Conservation (phyloP, 1,284 basidiomycete species). For the Trichosporon sp. region DNA sequence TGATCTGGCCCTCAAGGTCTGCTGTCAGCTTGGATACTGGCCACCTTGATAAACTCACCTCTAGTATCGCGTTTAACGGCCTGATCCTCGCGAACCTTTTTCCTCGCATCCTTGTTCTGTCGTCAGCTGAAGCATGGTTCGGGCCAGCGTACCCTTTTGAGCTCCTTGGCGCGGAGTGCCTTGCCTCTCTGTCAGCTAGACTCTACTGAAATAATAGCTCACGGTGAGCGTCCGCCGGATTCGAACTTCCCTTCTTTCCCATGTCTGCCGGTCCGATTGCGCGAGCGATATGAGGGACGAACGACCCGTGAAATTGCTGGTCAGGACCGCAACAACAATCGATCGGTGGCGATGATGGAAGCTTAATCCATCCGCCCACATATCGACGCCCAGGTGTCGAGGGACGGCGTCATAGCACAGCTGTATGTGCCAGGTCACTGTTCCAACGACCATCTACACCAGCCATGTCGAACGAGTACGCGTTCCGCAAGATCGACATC, state of each 20-base stretch:
- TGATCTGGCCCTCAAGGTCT: slow-evolving; percentile 55
- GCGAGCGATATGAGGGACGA: not conserved
- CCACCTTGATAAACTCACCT: slow-evolving; percentile 58
- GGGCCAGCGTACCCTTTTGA: slow-evolving; percentile 73
- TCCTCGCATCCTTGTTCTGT: slow-evolving; percentile 79
- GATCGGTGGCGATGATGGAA: not conserved
- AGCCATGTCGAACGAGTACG: slow-evolving; percentile 65
- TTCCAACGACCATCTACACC: slow-evolving; percentile 1
- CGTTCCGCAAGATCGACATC: slow-evolving; percentile 89
- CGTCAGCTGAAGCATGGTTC: not conserved
- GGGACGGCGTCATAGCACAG: slow-evolving; percentile 26
- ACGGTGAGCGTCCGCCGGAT: slow-evolving; percentile 85
- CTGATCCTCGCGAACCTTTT: slow-evolving; percentile 76
- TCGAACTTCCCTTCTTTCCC: slow-evolving; percentile 61
- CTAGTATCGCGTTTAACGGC: slow-evolving; percentile 84
- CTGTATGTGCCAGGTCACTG: slow-evolving; percentile 16
- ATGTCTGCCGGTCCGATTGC: slow-evolving; percentile 4
- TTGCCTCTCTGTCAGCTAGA: slow-evolving; percentile 64
- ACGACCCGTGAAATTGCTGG: not conserved
- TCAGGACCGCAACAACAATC: slow-evolving; percentile 11
- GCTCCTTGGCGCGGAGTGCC: slow-evolving; percentile 80
- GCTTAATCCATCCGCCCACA: slow-evolving; percentile 25
- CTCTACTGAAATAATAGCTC: not conserved
- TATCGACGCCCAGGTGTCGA: not conserved
- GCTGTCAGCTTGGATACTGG: slow-evolving; percentile 7